Evolutionary conservation across 225 moss, liverwort and hornwort genomes (phyloP).

Genomic region (Marchantia polymorpha): DNA sequence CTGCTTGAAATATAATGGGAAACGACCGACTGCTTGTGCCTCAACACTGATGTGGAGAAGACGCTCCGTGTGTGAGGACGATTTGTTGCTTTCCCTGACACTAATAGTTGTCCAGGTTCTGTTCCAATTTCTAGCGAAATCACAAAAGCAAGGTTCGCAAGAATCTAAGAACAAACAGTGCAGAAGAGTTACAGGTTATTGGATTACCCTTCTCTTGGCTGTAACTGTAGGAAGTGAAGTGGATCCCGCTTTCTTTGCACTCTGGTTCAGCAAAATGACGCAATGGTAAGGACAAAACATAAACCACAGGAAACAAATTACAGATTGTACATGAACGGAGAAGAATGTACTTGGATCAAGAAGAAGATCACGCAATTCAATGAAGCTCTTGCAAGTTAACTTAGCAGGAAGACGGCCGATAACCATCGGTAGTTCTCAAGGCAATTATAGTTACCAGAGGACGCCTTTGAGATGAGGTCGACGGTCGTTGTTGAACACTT

Average conservation of each 20-base stretch:
- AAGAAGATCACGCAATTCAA: not conserved
- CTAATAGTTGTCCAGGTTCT: not conserved
- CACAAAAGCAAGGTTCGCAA: no score
- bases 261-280: not conserved
- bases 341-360: not conserved
- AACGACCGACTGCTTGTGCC: not conserved
- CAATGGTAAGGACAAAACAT: not conserved
- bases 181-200: not conserved
- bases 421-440: not conserved
- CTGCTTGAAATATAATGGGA: not conserved
- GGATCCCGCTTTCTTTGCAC: not conserved
- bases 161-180: not conserved
- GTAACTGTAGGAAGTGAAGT: not conserved
- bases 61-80: not conserved
- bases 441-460: conserved; percentile 26
- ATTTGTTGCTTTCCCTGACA: not conserved
- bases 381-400: not conserved
- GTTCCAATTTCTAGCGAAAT: not conserved
- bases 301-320: not conserved
- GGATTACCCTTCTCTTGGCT: conserved; percentile 17
- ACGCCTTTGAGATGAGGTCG: conserved; percentile 29
- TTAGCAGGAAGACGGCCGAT: not conserved
- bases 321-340: not conserved
- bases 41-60: not conserved
- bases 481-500: conserved; percentile 27